Base-by-base conservation (phyloP, 176 grass and related monocot species). In the Sorghum bicolor region DNA sequence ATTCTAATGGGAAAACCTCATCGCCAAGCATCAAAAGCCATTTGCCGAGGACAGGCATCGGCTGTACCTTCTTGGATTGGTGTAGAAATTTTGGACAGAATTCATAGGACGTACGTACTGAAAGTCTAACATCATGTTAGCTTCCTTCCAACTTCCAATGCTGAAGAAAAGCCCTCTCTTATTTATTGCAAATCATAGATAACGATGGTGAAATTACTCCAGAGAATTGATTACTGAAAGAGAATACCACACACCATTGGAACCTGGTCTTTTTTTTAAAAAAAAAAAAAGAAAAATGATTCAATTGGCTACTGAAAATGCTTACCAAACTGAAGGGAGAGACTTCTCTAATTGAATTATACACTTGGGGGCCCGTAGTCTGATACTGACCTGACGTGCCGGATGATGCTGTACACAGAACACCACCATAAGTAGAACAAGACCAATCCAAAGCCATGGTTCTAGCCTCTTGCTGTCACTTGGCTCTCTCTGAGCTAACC, bases 401-500 rank as follows among this genome's bases (percentile, higher is more conserved):
- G 2, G 30, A 16, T 82, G 29, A 57, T 32, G 66, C 31, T 43
- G 74, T 22, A 74, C 32, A 7, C 50, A 30, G 26, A 28, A 65
- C 44, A 73, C 28, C 48, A 36, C 52, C 36, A 75, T 39, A 29
- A 13, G 60, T 24, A 39, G 15, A 50, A 19, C 45, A 24, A 31
- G 6, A 76, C 76, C 61, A 75, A 60, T 75, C 57, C 20, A 74
- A 38, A 20, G 38, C 68, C 76, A 69, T 4, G 2, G 62, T 75
- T 81, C 36, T 50, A 63, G 36, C 16, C 28, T 73, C 32, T 36
- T 38, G 29, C 15, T 63, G 24, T 38, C 12, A 64, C 61, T 63
- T 34, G 15, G 30, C 45, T 72, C 17, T 88, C 36, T 85, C 72
- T 79, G 62, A 76, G 75, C 70, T 62, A 71, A 85, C 30, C 19